These are phyloP conservation scores for Trebouxiophyceae sp. DNA, from an alignment of 163 green algal genomes.

Conservation along the genomic window DNA sequence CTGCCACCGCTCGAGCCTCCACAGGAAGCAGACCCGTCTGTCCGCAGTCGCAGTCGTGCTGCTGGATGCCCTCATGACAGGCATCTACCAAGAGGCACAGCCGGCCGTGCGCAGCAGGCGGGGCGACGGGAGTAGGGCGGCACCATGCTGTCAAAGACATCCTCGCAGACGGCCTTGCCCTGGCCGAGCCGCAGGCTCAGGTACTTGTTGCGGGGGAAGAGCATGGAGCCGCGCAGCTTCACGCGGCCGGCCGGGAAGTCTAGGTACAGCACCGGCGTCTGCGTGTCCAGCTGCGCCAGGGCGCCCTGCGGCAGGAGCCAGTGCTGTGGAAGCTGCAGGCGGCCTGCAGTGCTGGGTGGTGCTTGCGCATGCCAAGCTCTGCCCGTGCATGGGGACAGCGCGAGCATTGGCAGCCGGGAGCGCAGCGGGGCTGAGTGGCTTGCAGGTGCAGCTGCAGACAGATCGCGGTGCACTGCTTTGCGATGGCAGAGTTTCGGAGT, in stretches of 20 bases:
- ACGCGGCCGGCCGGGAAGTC: constrained; percentile 69
- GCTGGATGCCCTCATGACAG: too few species aligned
- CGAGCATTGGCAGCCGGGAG: neutral
- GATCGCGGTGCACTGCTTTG: neutral
- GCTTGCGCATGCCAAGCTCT: neutral
- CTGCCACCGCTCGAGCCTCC: too few species aligned
- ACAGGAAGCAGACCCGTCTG: too few species aligned
- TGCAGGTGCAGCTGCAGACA: neutral
- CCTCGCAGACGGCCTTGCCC: constrained; percentile 67
- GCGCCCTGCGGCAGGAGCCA: constrained; percentile 39
- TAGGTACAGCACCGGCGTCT: constrained; percentile 82
- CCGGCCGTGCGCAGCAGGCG: neutral
- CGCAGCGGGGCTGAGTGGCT: neutral
- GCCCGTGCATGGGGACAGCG: neutral
- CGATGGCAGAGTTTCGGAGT: neutral
- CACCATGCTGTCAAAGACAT: constrained; percentile 85
- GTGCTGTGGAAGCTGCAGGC: neutral
- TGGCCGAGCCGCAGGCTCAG: constrained; percentile 50
- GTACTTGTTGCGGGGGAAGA: constrained; percentile 78
- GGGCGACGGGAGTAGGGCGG: neutral
- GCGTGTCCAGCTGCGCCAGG: constrained; percentile 69
- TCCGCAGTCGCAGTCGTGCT: too few species aligned
- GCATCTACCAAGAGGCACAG: neutral
- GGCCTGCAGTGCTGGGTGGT: neutral
- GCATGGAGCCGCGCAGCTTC: constrained; percentile 72